Conservation (phyloP, 441 rosid genomes). For the Jatropha podagrica region DNA sequence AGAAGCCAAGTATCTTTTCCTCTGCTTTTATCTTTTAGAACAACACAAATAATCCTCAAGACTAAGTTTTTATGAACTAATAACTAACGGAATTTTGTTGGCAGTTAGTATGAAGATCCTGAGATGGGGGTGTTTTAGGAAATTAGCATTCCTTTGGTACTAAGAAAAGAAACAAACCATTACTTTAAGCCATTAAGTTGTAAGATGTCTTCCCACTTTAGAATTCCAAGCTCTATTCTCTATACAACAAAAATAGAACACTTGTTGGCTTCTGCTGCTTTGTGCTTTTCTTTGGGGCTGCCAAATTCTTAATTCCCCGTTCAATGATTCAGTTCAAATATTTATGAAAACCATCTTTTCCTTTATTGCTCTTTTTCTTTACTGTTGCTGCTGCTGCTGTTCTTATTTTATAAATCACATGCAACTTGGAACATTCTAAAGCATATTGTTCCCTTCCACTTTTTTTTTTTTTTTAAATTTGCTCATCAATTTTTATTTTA, state of each 20-base stretch:
- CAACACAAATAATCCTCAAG: conserved; percentile 30
- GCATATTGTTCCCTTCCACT: conserved; percentile 43
- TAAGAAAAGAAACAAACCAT: conserved; percentile 71
- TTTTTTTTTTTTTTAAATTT: conserved; percentile 32
- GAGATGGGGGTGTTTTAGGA: conserved; percentile 34
- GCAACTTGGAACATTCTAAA: conserved; percentile 60
- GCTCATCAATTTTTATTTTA: conserved; percentile 27
- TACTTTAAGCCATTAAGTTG: conserved; percentile 52
- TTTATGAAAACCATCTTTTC: conserved; percentile 35
- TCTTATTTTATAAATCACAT: conserved; percentile 42
- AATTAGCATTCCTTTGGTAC: conserved; percentile 60
- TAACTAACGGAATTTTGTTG: conserved; percentile 21
- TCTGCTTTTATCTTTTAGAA: conserved; percentile 39
- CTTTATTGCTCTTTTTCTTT: conserved; percentile 42
- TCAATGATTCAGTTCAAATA: conserved; percentile 41
- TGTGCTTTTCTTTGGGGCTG: conserved; percentile 42
- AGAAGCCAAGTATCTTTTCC: conserved; percentile 74
- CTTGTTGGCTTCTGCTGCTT: conserved; percentile 55
- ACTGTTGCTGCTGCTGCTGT: conserved; percentile 19
- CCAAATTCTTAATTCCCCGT: conserved; percentile 38
- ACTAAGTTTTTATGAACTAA: conserved; percentile 5
- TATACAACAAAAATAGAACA: conserved; percentile 44
- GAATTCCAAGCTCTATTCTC: conserved; percentile 71
- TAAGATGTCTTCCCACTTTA: conserved; percentile 54
- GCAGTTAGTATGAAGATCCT: conserved; percentile 16